These are phyloP conservation scores for Leccinellum luteum DNA, from an alignment of 768 basidiomycete species.

Conservation along the genomic window DNA sequence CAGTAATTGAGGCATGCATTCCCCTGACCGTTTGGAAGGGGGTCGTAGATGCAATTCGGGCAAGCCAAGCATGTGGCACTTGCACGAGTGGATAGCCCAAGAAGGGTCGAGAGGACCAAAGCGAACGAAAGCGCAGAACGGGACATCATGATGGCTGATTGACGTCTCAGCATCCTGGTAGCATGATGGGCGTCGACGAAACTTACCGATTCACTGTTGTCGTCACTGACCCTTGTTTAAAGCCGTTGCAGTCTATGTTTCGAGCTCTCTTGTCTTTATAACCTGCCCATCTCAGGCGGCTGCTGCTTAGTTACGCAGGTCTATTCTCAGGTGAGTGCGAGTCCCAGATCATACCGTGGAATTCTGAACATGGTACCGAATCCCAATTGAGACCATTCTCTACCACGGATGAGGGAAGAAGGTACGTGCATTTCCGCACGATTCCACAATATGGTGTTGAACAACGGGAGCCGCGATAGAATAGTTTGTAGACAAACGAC, in stretches of 20 bases:
- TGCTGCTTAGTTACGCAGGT: too few relatives aligned
- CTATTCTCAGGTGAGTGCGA: background rate
- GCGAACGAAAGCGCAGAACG: background rate
- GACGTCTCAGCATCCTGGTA: background rate
- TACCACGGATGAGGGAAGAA: background rate
- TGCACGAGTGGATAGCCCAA: background rate
- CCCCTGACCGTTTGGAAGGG: background rate
- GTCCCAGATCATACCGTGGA: background rate
- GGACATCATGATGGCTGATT: background rate
- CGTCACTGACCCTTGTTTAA: too few relatives aligned
- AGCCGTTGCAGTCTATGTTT: background rate
- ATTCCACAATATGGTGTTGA: too few relatives aligned
- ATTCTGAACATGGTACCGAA: background rate
- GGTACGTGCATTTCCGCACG: too few relatives aligned
- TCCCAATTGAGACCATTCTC: background rate
- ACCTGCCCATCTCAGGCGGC: background rate
- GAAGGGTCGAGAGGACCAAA: background rate
- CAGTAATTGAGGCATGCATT: conserved; percentile 4
- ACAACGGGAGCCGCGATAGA: too few relatives aligned
- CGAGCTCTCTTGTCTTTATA: background rate
- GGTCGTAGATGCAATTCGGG: conserved; percentile 6
- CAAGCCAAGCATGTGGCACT: background rate
- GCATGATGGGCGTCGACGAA: background rate
- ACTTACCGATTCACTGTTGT: background rate
- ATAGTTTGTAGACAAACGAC: too few relatives aligned